Conservation (phyloP, 768 basidiomycete species). For the Russula sp. region DNA sequence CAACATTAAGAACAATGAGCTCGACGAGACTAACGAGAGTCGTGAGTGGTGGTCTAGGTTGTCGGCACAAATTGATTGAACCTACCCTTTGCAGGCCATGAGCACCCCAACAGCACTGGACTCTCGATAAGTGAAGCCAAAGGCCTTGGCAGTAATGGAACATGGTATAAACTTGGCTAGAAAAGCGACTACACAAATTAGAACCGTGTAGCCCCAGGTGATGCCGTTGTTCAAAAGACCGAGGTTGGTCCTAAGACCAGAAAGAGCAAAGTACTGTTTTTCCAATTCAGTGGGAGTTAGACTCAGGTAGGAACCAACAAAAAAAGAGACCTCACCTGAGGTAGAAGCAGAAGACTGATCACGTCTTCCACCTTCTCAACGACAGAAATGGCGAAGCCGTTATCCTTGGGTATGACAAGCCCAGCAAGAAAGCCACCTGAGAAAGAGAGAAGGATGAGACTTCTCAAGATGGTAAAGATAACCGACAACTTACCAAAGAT, state of each 20-base stretch:
- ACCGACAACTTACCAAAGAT: slow-evolving; percentile 44
- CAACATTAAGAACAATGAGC: slow-evolving; percentile 88
- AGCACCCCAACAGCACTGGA: slow-evolving; percentile 74
- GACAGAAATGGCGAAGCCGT: slow-evolving; percentile 71
- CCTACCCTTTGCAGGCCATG: slow-evolving; percentile 87
- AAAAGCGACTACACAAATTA: slow-evolving; percentile 72
- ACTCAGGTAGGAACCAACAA: background rate
- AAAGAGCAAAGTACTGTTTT: slow-evolving; percentile 66
- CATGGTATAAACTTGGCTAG: slow-evolving; percentile 73
- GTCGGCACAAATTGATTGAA: slow-evolving; percentile 1
- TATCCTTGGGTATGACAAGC: slow-evolving; percentile 74
- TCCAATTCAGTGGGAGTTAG: slow-evolving; percentile 18
- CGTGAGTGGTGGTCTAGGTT: background rate
- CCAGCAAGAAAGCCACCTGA: slow-evolving; percentile 77
- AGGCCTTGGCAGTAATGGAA: slow-evolving; percentile 45
- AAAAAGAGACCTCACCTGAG: slow-evolving; percentile 46
- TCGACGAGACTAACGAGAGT: slow-evolving; percentile 53
- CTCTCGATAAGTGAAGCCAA: slow-evolving; percentile 71
- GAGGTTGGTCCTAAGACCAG: slow-evolving; percentile 75
- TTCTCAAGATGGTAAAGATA: slow-evolving; percentile 1
- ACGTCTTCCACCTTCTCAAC: slow-evolving; percentile 87
- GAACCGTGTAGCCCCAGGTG: slow-evolving; percentile 75
- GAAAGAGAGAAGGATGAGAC: slow-evolving; percentile 6
- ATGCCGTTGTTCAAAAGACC: slow-evolving; percentile 66
- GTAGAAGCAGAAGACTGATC: slow-evolving; percentile 67